A percentile compares a stretch with the other conserved stretches of the same genome.
These are phyloP conservation scores for Xylaria sp. DNA, from an alignment of 2,329 filamentous ascomycete genomes.

Conservation along the genomic window DNA sequence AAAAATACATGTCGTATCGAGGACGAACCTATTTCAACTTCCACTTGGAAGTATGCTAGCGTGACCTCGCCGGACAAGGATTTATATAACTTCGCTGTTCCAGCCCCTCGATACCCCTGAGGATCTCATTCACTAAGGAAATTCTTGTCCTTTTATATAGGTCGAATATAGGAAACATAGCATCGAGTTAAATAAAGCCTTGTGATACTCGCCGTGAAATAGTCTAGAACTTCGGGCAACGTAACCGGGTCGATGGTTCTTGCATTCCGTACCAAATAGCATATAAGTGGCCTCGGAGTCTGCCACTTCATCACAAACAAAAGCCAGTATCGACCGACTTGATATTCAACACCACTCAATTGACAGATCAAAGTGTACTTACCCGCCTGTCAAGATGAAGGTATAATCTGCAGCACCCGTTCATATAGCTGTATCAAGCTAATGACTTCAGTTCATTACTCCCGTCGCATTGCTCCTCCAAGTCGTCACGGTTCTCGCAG, in stretches of 20 bases:
- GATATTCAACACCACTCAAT: slow-evolving; percentile 1
- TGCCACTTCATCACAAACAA: slow-evolving; percentile 1
- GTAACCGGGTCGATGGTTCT: slow-evolving; percentile 28
- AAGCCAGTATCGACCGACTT: slow-evolving; percentile 6
- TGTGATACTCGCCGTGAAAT: background rate
- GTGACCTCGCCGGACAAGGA: slow-evolving; percentile 30
- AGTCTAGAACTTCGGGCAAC: slow-evolving; percentile 22
- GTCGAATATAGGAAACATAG: slow-evolving; percentile 10
- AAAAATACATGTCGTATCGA: background rate
- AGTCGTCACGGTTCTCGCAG: slow-evolving; percentile 27
- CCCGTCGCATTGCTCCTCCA: slow-evolving; percentile 25
- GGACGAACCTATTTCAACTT: slow-evolving; percentile 19
- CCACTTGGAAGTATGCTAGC: slow-evolving; percentile 17
- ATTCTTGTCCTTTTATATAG: slow-evolving; percentile 17
- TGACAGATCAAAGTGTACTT: background rate
- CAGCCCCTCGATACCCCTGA: slow-evolving; percentile 34
- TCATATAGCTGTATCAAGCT: background rate
- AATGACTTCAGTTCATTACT: slow-evolving; percentile 18
- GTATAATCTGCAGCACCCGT: slow-evolving; percentile 4
- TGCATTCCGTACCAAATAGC: background rate
- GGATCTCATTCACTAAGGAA: slow-evolving; percentile 7
- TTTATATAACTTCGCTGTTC: slow-evolving; percentile 31
- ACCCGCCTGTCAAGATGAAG: slow-evolving; percentile 29
- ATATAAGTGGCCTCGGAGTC: slow-evolving; percentile 24
- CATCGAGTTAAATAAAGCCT: slow-evolving; percentile 19